These are phyloP conservation scores for Globisporangium recalcitrans DNA, from an alignment of 352 stramenopile species.

Conservation along the genomic window DNA sequence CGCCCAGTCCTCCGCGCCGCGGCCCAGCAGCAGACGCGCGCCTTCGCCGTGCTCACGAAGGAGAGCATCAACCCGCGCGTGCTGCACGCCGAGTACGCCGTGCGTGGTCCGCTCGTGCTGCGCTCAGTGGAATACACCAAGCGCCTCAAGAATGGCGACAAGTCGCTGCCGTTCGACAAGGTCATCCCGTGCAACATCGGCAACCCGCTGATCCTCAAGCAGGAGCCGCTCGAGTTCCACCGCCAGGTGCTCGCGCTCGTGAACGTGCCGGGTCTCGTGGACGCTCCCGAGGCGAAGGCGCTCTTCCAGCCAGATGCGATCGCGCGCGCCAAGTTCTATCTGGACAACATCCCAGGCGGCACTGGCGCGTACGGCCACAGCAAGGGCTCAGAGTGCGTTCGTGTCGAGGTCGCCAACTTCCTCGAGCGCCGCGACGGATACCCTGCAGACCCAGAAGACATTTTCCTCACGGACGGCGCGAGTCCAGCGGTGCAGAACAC, in stretches of 20 bases:
- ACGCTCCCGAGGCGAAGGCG: conserved; percentile 66
- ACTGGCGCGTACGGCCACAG: conserved; percentile 92
- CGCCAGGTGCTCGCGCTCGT: conserved; percentile 90
- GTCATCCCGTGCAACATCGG: conserved; percentile 98
- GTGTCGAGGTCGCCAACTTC: conserved; percentile 89
- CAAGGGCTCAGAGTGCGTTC: conserved; percentile 84
- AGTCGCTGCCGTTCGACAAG: conserved; percentile 86
- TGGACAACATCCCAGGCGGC: conserved; percentile 81
- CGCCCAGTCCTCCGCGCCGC: conserved; percentile 6
- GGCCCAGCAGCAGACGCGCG: conserved; percentile 17
- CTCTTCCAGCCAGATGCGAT: conserved; percentile 88
- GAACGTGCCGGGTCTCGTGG: conserved; percentile 84
- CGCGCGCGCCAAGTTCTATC: conserved; percentile 82
- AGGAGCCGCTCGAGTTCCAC: conserved; percentile 93
- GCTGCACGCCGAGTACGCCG: conserved; percentile 82
- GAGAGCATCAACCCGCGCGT: conserved; percentile 78
- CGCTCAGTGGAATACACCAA: conserved; percentile 73
- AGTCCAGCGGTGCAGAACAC: conserved; percentile 93
- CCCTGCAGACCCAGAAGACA: conserved; percentile 89
- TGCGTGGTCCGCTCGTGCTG: conserved; percentile 83
- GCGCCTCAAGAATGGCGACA: conserved; percentile 55
- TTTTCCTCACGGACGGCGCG: conserved; percentile 97
- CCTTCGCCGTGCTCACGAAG: conserved; percentile 69
- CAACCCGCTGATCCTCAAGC: conserved; percentile 95
- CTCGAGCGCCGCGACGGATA: conserved; percentile 87